Evolutionary conservation across 2,329 filamentous ascomycete genomes (phyloP).

Genomic region (Colletotrichum sp.): DNA sequence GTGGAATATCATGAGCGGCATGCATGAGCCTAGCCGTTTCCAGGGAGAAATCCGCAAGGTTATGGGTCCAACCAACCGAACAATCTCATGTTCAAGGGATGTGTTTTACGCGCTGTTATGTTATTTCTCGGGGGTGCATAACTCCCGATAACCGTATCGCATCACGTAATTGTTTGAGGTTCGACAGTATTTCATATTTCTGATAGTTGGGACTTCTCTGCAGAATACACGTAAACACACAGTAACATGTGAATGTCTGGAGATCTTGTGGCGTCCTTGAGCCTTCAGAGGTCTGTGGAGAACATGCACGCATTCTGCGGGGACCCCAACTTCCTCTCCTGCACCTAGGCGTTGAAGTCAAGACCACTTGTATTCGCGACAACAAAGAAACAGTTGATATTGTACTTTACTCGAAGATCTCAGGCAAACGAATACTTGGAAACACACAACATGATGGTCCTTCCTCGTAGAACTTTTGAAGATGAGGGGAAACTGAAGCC

Average conservation of each 20-base stretch:
- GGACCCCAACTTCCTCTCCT: not conserved
- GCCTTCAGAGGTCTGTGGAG: not conserved
- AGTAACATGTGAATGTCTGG: not conserved
- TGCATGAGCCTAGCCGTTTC: constrained; percentile 1
- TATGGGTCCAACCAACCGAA: not conserved
- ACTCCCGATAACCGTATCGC: not conserved
- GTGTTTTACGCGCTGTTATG: not conserved
- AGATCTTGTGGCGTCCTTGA: not conserved
- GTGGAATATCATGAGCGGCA: not conserved
- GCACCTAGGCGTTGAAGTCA: not conserved
- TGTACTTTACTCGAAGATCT: fast-evolving
- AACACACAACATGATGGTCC: not conserved
- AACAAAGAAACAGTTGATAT: not conserved
- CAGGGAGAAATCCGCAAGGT: not conserved
- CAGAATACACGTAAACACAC: not conserved
- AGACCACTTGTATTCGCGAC: not conserved
- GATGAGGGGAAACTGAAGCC: not conserved
- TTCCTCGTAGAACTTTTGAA: not conserved
- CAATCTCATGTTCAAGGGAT: not conserved
- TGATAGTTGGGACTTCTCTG: not conserved
- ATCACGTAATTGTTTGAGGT: not conserved
- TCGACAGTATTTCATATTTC: not conserved
- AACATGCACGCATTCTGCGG: not conserved
- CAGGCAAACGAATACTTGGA: not conserved
- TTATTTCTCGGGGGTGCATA: not conserved